Base-by-base conservation (phyloP, 805 yeast species). In the Metschnikowia continentalis region DNA sequence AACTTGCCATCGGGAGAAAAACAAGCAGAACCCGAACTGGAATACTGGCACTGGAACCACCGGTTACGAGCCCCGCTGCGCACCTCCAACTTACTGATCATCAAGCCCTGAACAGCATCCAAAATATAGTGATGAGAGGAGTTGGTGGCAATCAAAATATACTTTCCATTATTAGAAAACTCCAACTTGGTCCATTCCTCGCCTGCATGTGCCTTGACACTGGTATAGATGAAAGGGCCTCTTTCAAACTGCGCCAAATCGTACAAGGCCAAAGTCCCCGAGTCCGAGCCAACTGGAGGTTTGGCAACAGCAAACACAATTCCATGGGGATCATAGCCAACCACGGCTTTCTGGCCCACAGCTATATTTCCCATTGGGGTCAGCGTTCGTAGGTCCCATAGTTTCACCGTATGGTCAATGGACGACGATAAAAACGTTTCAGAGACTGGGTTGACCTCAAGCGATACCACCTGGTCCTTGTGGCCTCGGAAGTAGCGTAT, bases 401-500 rank as follows among this genome's bases (percentile, higher is more conserved):
- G 58, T 55, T 94, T 80, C 1, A 90, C 87, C 0, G 96, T 82
- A 48, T 84, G 79, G 65, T 94, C 99, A 50, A 79, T 65, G 0
- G 96, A 79, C 0, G 91, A 76, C 40, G 88, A 82, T 8, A 88
- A 59, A 62, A 88, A 79, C 11, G 78, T 68, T 60, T 85, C 90
- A 49, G 77, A 76, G 5, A 80, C 72, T 0, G 96, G 96, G 43
- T 83, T 80, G 60, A 90, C 80, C 65, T 86, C 90, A 5, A 94
- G 66, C 7, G 82, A 78, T 4, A 80, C 79, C 3, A 94, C 97
- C 54, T 82, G 78, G 13, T 81, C 88, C 46, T 83, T 82, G 66
- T 94, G 99, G 1, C 97, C 98, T 54, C 79, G 77, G 70, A 90
- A 94, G 67, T 92, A 92, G 51, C 97, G 79, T 10, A 90, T 69